A percentile compares a stretch with the other conserved stretches of the same genome.
Conservation (phyloP, 805 yeast genomes). For the Metschnikowia drakensbergensis region DNA sequence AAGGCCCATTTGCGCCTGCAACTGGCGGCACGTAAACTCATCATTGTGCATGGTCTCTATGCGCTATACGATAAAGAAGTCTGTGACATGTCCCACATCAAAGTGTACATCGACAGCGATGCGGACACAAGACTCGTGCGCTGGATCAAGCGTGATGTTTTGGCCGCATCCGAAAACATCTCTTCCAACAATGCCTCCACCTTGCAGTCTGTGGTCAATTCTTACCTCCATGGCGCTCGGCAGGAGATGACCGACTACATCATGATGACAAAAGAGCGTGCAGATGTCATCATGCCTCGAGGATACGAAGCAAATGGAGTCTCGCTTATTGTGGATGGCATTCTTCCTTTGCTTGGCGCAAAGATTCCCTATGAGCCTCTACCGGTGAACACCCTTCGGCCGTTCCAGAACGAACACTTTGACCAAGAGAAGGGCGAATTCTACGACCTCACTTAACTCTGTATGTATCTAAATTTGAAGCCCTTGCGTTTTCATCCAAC, state of each 20-base stretch:
- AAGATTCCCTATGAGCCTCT: conserved; percentile 11
- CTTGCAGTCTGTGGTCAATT: conserved; percentile 38
- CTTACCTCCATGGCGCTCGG: conserved; percentile 54
- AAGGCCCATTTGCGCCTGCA: conserved; percentile 23
- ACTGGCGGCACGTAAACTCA: conserved; percentile 21
- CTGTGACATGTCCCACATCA: conserved; percentile 54
- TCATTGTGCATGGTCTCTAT: conserved; percentile 70
- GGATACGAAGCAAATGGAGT: conserved; percentile 63
- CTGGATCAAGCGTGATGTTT: conserved; percentile 54
- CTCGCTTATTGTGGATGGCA: conserved; percentile 59
- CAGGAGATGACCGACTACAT: conserved; percentile 67
- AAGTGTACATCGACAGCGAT: conserved; percentile 78
- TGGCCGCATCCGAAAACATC: neutral
- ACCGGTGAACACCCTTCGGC: conserved; percentile 26
- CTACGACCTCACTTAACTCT: conserved; percentile 36
- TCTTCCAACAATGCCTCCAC: neutral
- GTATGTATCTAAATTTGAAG: neutral
- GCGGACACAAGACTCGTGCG: conserved; percentile 81
- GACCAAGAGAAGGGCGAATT: conserved; percentile 41
- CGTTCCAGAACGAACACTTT: conserved; percentile 32
- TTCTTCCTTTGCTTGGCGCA: conserved; percentile 38
- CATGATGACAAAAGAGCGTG: conserved; percentile 62
- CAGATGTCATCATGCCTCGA: conserved; percentile 71
- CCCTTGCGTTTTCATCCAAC: conserved; percentile 17
- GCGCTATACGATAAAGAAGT: conserved; percentile 65